These are phyloP conservation scores for Penicillium egyptiacum DNA, from an alignment of 495 filamentous ascomycete species.

Conservation along the genomic window DNA sequence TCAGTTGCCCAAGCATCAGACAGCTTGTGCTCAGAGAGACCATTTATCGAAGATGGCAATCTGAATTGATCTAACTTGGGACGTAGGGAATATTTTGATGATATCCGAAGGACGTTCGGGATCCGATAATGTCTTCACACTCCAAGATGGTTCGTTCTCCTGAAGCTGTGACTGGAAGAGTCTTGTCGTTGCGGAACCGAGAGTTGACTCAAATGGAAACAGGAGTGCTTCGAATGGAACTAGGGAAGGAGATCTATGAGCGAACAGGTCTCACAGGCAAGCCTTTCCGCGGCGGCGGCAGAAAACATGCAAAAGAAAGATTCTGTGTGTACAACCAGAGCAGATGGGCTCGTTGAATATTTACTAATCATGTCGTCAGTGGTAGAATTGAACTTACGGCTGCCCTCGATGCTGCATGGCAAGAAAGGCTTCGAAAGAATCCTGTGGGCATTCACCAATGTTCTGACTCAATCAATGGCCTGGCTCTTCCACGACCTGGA, in stretches of 20 bases:
- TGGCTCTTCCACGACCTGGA: constrained; percentile 80
- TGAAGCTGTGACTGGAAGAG: neutral
- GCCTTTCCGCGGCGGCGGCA: constrained; percentile 57
- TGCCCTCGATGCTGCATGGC: constrained; percentile 81
- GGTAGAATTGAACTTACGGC: constrained; percentile 77
- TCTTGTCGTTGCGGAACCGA: neutral
- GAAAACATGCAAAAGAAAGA: constrained; percentile 60
- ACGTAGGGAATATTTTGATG: constrained; percentile 81
- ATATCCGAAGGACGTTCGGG: constrained; percentile 80
- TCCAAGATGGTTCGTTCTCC: constrained; percentile 61
- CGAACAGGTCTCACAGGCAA: constrained; percentile 78
- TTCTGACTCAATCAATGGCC: constrained; percentile 64
- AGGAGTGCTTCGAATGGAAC: constrained; percentile 73
- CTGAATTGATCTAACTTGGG: constrained; percentile 2
- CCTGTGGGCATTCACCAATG: constrained; percentile 80
- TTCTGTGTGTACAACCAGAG: constrained; percentile 43
- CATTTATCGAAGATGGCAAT: neutral
- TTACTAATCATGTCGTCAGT: constrained; percentile 46
- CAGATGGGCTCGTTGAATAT: neutral
- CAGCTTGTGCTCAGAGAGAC: neutral
- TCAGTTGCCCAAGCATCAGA: neutral
- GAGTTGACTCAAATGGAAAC: constrained; percentile 7
- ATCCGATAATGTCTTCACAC: constrained; percentile 75
- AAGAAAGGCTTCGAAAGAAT: constrained; percentile 90
- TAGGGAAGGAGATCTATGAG: constrained; percentile 85